These are phyloP conservation scores for Agaricus blazei DNA, from an alignment of 768 basidiomycete genomes.

Conservation along the genomic window DNA sequence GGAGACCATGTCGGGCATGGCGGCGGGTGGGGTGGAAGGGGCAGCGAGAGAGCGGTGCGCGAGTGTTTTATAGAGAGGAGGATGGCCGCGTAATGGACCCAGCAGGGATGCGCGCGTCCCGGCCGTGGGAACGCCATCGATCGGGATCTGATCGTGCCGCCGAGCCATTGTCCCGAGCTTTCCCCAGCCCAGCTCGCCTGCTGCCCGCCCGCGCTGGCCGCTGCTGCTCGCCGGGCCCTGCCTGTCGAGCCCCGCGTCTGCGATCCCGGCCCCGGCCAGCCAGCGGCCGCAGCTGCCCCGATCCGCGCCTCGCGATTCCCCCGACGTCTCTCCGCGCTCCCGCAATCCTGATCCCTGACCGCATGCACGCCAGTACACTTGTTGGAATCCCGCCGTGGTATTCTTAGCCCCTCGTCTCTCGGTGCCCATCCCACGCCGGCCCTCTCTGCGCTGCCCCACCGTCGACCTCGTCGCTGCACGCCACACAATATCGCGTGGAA, in stretches of 20 bases:
- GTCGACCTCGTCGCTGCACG: background rate
- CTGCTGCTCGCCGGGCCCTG: background rate
- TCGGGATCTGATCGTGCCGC: conserved; percentile 8
- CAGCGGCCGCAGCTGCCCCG: conserved; percentile 25
- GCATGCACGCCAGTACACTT: background rate
- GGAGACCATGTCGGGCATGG: conserved; percentile 35
- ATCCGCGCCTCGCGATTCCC: conserved; percentile 16
- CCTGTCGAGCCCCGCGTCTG: conserved; percentile 25
- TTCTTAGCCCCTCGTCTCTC: no score
- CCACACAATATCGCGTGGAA: no score
- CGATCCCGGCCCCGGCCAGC: background rate
- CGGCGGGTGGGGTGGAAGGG: conserved; percentile 4
- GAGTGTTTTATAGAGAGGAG: conserved; percentile 18
- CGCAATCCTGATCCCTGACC: no score
- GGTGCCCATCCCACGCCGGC: background rate
- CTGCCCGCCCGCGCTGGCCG: no score
- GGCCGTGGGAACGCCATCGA: conserved; percentile 28
- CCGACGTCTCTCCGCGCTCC: conserved; percentile 2
- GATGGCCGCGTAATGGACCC: conserved; percentile 39
- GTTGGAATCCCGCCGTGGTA: conserved; percentile 1
- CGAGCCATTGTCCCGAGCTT: conserved; percentile 31
- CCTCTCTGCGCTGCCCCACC: background rate
- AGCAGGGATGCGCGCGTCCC: conserved; percentile 27
- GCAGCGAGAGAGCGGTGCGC: conserved; percentile 14
- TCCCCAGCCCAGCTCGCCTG: conserved; percentile 15